phyloP scores from a whole-genome alignment of 176 grass and related monocot species.

The Tuctoria greenei region DNA sequence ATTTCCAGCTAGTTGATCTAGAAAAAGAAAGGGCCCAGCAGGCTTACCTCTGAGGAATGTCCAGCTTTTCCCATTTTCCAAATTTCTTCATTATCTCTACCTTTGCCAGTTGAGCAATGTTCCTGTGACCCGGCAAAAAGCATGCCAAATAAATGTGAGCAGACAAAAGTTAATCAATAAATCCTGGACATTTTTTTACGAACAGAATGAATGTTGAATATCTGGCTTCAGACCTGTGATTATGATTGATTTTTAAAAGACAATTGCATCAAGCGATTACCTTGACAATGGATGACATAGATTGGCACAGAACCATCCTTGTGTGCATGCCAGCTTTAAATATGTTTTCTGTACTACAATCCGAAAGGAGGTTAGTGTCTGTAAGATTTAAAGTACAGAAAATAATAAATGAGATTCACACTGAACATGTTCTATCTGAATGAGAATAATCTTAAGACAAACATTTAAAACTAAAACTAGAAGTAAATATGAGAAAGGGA shows the following conservation, averaged over 20 bases:
- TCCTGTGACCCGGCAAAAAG: conserved; percentile 50
- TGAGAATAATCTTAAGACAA: neutral
- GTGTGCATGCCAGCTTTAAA: conserved; percentile 83
- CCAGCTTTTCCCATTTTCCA: conserved; percentile 82
- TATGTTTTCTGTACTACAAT: conserved; percentile 85
- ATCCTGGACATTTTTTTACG: neutral
- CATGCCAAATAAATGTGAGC: neutral
- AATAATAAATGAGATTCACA: conserved; percentile 5
- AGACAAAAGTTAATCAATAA: conserved; percentile 9
- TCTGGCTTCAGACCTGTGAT: conserved; percentile 18
- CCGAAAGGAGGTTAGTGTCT: conserved; percentile 27
- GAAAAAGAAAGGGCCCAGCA: conserved; percentile 19
- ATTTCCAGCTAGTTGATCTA: neutral
- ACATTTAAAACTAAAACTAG: neutral
- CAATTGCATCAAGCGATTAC: conserved; percentile 41
- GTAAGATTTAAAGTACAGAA: conserved; percentile 6
- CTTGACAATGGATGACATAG: conserved; percentile 72
- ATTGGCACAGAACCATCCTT: conserved; percentile 95
- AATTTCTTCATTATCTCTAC: conserved; percentile 91
- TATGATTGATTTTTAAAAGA: neutral
- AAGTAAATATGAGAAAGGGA: conserved; percentile 2
- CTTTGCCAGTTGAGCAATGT: conserved; percentile 78
- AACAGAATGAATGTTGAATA: neutral
- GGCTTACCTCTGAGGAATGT: conserved; percentile 81
- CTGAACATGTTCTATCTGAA: neutral